Evolutionary conservation across 2,329 filamentous ascomycete species (phyloP).

Genomic region (Rugonectria rugulosa): DNA sequence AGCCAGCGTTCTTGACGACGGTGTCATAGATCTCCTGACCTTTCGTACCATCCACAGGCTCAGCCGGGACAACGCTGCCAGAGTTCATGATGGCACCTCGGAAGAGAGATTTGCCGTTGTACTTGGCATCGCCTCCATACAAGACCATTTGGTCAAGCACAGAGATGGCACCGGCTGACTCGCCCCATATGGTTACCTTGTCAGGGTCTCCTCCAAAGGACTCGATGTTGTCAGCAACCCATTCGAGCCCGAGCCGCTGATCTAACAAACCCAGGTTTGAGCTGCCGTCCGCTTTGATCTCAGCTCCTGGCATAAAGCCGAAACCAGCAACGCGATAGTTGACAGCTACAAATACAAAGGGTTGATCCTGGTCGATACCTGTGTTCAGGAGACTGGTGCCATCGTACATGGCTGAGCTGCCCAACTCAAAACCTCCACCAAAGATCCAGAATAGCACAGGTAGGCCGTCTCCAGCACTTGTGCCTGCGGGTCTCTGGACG

Average conservation of each 20-base stretch:
- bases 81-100: slow-evolving; percentile 81
- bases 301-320: slow-evolving; percentile 74
- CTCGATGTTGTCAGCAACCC: slow-evolving; percentile 79
- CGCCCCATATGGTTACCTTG: slow-evolving; percentile 84
- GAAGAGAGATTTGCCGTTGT: slow-evolving; percentile 79
- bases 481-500: slow-evolving; percentile 66
- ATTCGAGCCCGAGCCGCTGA: slow-evolving; percentile 75
- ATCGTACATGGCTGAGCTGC: slow-evolving; percentile 61
- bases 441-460: slow-evolving; percentile 77
- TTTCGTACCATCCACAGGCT: slow-evolving; percentile 70
- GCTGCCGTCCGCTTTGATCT: slow-evolving; percentile 71
- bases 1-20: slow-evolving; percentile 68
- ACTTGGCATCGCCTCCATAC: slow-evolving; percentile 75
- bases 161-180: slow-evolving; percentile 75
- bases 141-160: slow-evolving; percentile 79
- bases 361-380: slow-evolving; percentile 52
- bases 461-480: slow-evolving; percentile 61
- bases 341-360: slow-evolving; percentile 77
- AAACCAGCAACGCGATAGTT: slow-evolving; percentile 82
- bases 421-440: slow-evolving; percentile 70
- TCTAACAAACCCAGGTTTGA: slow-evolving; percentile 77
- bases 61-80: slow-evolving; percentile 67
- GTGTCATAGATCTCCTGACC: slow-evolving; percentile 70
- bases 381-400: slow-evolving; percentile 54
- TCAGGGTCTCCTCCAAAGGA: slow-evolving; percentile 80